Evolutionary conservation across 2,329 filamentous ascomycete species (phyloP), one percentile per base, ranked within the genome.

Genomic region (Pseudopyricularia cyperi): DNA sequence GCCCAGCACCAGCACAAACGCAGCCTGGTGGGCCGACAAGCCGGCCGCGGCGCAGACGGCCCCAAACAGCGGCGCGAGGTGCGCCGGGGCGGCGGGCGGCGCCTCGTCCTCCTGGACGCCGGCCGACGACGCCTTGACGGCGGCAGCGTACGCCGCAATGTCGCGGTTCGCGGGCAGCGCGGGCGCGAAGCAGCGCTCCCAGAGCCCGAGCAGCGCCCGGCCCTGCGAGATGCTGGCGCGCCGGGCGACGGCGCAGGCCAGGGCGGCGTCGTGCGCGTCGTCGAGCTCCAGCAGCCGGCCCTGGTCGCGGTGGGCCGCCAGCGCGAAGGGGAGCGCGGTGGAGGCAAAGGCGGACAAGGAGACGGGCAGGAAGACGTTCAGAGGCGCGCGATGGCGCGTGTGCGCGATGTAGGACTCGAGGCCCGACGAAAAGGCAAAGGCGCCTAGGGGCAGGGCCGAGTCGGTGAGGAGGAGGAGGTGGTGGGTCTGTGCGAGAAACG

Each of bases 381-480:
- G 85, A 17, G 65, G 6, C 60, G 54, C 24, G 57, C 33, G 26
- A 46, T 53, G 28, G 51, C 46, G 5, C 50, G 47, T 50, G 70
- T 93, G 87, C 3, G 84, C 83, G 17, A 90, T 79, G 65, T 85
- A 91, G 39, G 87, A 91, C 68, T 93, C 87, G 15, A 93, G 76
- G 3, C 87, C 87, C 58, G 80, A 85, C 71, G 82, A 87, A 71
- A 91, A 93, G 60, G 87, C 87, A 68, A 93, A 93, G n/a, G 87
- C 88, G 53, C 87, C 87, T 0, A 93, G 74, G 1, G 87, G 87
- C 2, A 93, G 78, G 14, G 86, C 85, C 1, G 87, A 90, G 71
- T 93, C 87, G 48, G 87, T 80, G 48, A 91, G 80, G 3, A 93
- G 74, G 32, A 91, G 78, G 35, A 89, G 77, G 57, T 85, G 83